Evolutionary conservation across 352 stramenopile genomes (phyloP).

Genomic region (Pythium brachiatum): DNA sequence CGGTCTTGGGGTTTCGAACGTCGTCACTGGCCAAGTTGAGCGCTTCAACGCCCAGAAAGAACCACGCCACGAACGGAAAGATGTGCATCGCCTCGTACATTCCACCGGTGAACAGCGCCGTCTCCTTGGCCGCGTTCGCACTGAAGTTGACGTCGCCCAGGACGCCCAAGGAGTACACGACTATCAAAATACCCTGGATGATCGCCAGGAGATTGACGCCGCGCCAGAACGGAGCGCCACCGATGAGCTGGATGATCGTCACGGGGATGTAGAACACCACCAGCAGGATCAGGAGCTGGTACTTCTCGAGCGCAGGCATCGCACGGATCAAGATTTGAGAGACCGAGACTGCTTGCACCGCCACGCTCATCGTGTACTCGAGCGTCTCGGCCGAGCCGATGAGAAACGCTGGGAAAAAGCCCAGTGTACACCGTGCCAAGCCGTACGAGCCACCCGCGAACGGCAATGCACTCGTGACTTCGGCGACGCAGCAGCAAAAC

Average conservation of each 20-base stretch:
- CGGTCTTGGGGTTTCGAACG: conserved; percentile 3
- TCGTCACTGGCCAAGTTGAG: conserved; percentile 17
- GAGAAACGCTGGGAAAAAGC: conserved; percentile 26
- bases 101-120: conserved; percentile 10
- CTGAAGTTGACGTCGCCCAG: conserved; percentile 9
- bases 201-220: not conserved
- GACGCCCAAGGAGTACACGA: conserved; percentile 21
- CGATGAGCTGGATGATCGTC: conserved; percentile 9
- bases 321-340: conserved; percentile 3
- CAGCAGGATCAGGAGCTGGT: conserved; percentile 16
- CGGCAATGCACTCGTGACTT: conserved; percentile 27
- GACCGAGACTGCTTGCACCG: conserved; percentile 9
- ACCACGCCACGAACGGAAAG: conserved; percentile 21
- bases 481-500: conserved; percentile 24
- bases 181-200: not conserved
- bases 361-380: conserved; percentile 17
- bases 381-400: conserved; percentile 17
- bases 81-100: conserved; percentile 1
- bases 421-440: conserved; percentile 23
- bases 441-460: conserved; percentile 30
- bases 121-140: not conserved
- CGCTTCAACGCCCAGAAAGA: conserved; percentile 23
- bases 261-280: conserved; percentile 17
- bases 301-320: conserved; percentile 5
- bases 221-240: conserved; percentile 15